Conservation (phyloP, 2,329 filamentous ascomycete genomes). For the Alternaria sp. region DNA sequence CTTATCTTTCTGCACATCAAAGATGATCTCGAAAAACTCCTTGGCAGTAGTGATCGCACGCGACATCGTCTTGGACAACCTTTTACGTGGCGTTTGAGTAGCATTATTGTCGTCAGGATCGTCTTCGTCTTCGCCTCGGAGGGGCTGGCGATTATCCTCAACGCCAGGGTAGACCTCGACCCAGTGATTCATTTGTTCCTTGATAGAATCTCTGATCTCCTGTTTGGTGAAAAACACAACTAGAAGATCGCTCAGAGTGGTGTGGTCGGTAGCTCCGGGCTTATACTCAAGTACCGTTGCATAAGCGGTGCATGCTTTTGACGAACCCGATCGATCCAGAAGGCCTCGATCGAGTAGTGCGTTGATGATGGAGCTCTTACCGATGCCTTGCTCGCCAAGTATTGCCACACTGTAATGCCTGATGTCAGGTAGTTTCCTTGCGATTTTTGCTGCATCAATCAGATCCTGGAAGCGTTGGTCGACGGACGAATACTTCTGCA, state of each 20-base stretch:
- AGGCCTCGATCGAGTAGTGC: constrained; percentile 14
- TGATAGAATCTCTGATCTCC: not conserved
- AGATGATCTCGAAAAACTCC: constrained; percentile 18
- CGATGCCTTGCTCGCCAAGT: constrained; percentile 18
- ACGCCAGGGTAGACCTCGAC: not conserved
- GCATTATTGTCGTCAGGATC: not conserved
- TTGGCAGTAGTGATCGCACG: constrained; percentile 4
- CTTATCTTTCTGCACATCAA: not conserved
- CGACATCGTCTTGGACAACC: not conserved
- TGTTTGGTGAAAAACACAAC: constrained; percentile 4
- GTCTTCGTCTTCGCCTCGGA: not conserved
- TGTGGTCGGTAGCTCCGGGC: constrained; percentile 7
- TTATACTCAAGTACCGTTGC: constrained; percentile 11
- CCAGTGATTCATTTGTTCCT: constrained; percentile 11
- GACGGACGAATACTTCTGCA: not conserved
- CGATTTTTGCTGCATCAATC: not conserved
- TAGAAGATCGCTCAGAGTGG: constrained; percentile 7
- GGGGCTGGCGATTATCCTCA: not conserved
- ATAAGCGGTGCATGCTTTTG: constrained; percentile 13
- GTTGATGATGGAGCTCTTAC: constrained; percentile 19
- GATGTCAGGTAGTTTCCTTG: not conserved
- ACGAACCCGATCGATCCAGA: constrained; percentile 2
- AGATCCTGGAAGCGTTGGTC: constrained; percentile 1
- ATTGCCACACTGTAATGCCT: constrained; percentile 5
- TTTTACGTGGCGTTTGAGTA: not conserved